Evolutionary conservation across 1,139 yeast genomes (phyloP).

Genomic region (Pichia kudriavzevii): DNA sequence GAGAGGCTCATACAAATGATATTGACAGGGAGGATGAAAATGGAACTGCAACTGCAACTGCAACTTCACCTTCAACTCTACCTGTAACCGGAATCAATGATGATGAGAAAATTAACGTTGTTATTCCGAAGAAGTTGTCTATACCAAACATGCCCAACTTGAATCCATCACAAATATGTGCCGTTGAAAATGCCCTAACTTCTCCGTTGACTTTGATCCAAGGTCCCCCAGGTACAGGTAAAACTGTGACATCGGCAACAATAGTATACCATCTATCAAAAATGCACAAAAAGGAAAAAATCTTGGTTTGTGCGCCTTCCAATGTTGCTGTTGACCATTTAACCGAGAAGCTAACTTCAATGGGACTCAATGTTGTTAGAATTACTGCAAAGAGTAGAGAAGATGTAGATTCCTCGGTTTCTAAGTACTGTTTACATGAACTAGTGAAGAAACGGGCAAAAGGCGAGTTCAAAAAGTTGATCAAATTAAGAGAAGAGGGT

Average conservation of each 20-base stretch:
- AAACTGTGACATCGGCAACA: conserved; percentile 89
- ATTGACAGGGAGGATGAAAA: no score
- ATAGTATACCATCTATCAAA: conserved; percentile 71
- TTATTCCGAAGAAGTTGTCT: conserved; percentile 59
- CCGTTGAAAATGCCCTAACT: conserved; percentile 64
- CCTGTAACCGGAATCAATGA: no score
- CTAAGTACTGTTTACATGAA: conserved; percentile 47
- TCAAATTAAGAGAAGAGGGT: conserved; percentile 51
- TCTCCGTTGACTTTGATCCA: conserved; percentile 81
- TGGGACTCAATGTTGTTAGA: conserved; percentile 74
- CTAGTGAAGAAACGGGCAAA: conserved; percentile 39
- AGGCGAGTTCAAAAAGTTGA: conserved; percentile 51
- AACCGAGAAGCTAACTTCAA: conserved; percentile 56
- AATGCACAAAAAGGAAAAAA: conserved; percentile 42
- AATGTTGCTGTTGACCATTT: conserved; percentile 93
- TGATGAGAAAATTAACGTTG: no score
- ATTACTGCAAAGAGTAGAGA: conserved; percentile 73
- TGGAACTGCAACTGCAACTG: no score
- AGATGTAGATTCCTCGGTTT: conserved; percentile 61
- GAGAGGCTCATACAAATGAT: no score
- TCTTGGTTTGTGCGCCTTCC: conserved; percentile 91
- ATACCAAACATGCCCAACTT: conserved; percentile 62
- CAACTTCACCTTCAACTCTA: no score
- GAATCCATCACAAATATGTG: conserved; percentile 72
- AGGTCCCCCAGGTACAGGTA: conserved; percentile 99